Base-by-base conservation (phyloP, 2,329 filamentous ascomycete species). In the Phyllosticta paracitricarpa region DNA sequence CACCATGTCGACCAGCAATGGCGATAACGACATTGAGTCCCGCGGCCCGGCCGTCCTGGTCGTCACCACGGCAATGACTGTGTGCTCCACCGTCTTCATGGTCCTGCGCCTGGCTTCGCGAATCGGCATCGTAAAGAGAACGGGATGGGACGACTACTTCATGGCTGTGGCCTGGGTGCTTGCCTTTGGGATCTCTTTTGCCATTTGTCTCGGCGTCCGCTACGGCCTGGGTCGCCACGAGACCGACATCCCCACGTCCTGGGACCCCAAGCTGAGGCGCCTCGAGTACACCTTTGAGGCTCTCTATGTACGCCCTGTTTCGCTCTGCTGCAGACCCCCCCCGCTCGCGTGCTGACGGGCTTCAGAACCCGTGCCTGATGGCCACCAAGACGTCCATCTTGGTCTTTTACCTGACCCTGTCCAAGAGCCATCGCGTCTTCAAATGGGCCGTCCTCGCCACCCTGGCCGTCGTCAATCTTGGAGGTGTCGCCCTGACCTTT, bases 371-470 rank as follows among this genome's bases (percentile, higher is more conserved):
- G 12, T 88, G 89, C 3, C 79, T 96, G 61, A 95, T 96, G 89
- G 86, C 88, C 2, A 91, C 90, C 57, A 97, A 97, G 76, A 91
- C 89, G 0, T 95, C 91, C n/a, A 89, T 97, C 67, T 80, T 97
- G 62, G 81, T 94, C 59, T 97, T 97, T 74, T 97, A 95, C 75
- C 80, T 97, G 57, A 87, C 88, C 51, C 80, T 97, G 56, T 89
- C 90, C 26, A 88, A 87, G 68, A 89, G 90, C 63, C 85, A 95
- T 66, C 84, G 84, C 64, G 79, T 92, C 57, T 87, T 96, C 65
- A 85, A 88, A 63, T 84, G 88, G 74, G 86, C 87, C n/a, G 94
- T 90, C n/a, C 91, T 91, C 78, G 79, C 82, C 4, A 91, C 89
- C 0, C 78, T 97, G 1, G 79, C 78, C 56, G 81, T 96, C 24